Evolutionary conservation across 2,329 filamentous ascomycete genomes (phyloP).

Genomic region (Fusarium xyrophilum): DNA sequence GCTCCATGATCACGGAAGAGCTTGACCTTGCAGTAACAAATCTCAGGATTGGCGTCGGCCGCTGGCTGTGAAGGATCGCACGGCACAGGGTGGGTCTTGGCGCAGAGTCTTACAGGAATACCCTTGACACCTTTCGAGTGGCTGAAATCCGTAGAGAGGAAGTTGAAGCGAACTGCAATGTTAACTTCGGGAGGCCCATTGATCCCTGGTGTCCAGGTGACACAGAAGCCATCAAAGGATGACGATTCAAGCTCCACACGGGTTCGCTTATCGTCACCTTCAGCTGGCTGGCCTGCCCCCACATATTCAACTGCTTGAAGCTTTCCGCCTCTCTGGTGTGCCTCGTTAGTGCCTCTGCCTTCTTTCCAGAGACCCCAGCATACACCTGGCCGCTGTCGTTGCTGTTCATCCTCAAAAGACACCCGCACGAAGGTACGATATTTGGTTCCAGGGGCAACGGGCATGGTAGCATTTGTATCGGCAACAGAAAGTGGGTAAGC

Average conservation of each 20-base stretch:
- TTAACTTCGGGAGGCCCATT: conserved; percentile 77
- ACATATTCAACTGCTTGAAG: conserved; percentile 96
- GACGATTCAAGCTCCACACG: conserved; percentile 75
- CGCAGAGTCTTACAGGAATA: conserved; percentile 89
- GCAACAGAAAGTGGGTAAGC: conserved; percentile 86
- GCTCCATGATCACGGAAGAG: conserved; percentile 96
- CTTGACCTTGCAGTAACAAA: conserved; percentile 96
- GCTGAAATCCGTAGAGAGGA: conserved; percentile 97
- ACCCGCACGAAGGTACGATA: conserved; percentile 95
- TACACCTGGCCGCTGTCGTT: conserved; percentile 79
- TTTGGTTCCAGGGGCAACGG: conserved; percentile 65
- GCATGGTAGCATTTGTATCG: conserved; percentile 73
- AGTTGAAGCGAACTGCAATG: conserved; percentile 95
- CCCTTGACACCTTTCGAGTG: conserved; percentile 99
- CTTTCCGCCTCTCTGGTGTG: conserved; percentile 90
- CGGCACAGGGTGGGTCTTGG: conserved; percentile 79
- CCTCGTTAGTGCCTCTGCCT: conserved; percentile 92
- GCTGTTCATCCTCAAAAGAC: conserved; percentile 95
- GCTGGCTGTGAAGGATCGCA: conserved; percentile 58
- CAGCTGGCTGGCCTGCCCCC: conserved; percentile 65
- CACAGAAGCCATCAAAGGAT: conserved; percentile 93
- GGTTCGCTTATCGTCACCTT: conserved; percentile 70
- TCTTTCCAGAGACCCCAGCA: conserved; percentile 97
- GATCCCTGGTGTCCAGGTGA: conserved; percentile 81
- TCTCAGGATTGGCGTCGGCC: conserved; percentile 64